Conservation (phyloP, 768 basidiomycete species). For the Brasilioporus rufonigricans region DNA sequence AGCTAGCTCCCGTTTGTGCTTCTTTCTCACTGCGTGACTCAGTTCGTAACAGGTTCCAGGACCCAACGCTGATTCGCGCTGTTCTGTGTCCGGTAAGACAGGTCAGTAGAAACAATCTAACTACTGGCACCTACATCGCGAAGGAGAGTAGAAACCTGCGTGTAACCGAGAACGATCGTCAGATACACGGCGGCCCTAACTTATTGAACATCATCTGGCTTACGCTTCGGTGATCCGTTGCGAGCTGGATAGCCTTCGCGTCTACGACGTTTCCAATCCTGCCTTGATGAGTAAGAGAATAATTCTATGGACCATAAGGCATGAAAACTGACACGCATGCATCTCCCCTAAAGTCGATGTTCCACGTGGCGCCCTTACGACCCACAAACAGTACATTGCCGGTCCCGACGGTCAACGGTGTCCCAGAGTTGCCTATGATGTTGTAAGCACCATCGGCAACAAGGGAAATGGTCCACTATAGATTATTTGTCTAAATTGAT, state of each 20-base stretch:
- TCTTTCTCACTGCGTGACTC: not conserved
- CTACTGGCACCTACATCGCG: not conserved
- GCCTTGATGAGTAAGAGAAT: not conserved
- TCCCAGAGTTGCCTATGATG: not conserved
- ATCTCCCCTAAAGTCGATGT: not conserved
- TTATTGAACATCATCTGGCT: not conserved
- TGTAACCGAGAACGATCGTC: not conserved
- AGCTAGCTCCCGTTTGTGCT: not conserved
- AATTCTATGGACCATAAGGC: no score
- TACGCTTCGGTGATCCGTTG: not conserved
- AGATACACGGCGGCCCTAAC: not conserved
- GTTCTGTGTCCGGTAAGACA: not conserved
- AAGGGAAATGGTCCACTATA: not conserved
- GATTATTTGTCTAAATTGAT: no score
- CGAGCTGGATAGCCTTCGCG: not conserved
- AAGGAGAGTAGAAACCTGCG: not conserved
- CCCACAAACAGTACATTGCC: not conserved
- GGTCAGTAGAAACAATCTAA: not conserved
- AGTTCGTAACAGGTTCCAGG: not conserved
- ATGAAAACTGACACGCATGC: not conserved
- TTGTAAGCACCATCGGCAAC: not conserved
- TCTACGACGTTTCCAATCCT: not conserved
- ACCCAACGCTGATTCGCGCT: not conserved
- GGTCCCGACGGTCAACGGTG: not conserved
- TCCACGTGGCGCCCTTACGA: not conserved